Evolutionary conservation across 352 stramenopile species (phyloP), one percentile per base, ranked within the genome.

Genomic region (Pythium phragmitis): DNA sequence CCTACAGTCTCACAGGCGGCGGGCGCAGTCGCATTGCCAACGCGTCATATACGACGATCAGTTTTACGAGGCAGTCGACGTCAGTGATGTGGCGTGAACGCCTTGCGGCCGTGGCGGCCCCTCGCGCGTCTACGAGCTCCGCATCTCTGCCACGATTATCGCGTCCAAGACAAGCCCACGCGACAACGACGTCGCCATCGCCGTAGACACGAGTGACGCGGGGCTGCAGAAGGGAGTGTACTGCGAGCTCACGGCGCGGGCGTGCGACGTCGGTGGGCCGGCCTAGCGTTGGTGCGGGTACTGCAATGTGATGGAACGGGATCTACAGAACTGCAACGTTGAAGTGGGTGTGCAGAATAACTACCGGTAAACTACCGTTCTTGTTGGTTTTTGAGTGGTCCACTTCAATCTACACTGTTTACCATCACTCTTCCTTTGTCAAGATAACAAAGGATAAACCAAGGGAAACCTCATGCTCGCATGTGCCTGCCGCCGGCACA

Each of bases 171-270:
- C 49, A 2, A 37, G 9, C 6, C 16, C 48, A 3, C 37, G 37
- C 30, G 67, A 70, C 42, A 47, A 66, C 9, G 70, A 77, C 55
- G 70, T 75, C 45, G 45, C 56, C n/a, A 72, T 77, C 39, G 55
- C 67, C 7, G 64, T 77, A 9, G 70, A 77, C 48, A 69, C 63
- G 33, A 77, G 63, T 26, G 70, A 77, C 41, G 13, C 67, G 19
- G 60, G 26, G 26, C 39, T 74, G 9, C 53, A 60, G 37, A 77
- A 72, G 28, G 60, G 67, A 7, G 19, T 77, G 19, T 66, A 72
- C 62, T 77, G 73, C 37, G 23, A 74, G n/a, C 62, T 75, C 49
- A 61, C 68, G 34, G 56, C 63, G 9, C 57, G 67, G 12, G 43
- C 59, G 1, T 77, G 70, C 41, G 26, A 5, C 26, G 26, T 30